Evolutionary conservation across 1,284 basidiomycete genomes (phyloP), one percentile per base, ranked within the genome.

Genomic region (Melanopsichium pennsylvanicum): DNA sequence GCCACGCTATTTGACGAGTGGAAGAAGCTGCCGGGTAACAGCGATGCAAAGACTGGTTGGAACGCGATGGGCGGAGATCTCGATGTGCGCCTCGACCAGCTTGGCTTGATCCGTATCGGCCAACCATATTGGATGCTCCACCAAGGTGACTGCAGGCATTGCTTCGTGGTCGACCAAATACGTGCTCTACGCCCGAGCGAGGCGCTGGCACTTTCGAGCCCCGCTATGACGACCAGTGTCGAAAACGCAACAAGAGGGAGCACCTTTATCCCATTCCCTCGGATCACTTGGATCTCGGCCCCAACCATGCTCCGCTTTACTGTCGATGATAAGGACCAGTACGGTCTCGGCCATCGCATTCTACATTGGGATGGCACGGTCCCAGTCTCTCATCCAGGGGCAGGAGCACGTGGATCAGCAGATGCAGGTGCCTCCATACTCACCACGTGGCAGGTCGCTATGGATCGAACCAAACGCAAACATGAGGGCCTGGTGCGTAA

Each of bases 91-190:
- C 44, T 69, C 23, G 56, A 63, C 16, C 39, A 63, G 34, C 43
- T 69, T 21, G 33, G 16, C 3, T 5, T 19, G 5, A 15, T 69
- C 8, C 55, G 66, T 5, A 36, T 58, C 4, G 66, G 66, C 10
- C 55, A 63, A 39, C 66, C 66, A 3, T 69, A 63, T 36, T 69
- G 66, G 66, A 6, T 69, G 36, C 51, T 69, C 6, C 66, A 69
- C 23, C 66, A 69, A 21, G 66, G 66, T 23, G 66, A 63, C 18
- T 69, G 66, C 31, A 44, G 54, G 2, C 66, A 69, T 15, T 50
- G 50, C 38, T 60, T 69, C 21, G 48, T 59, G n/a, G 26, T 69
- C 31, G 66, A 69, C 29, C 42, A 59, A 40, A 32, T 69, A 0
- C 50, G 66, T 16, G 55, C 50, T 5, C 29, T 69, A n/a, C 66